Conservation (phyloP, 345 rosid genomes). For the Eucalyptus albens region DNA sequence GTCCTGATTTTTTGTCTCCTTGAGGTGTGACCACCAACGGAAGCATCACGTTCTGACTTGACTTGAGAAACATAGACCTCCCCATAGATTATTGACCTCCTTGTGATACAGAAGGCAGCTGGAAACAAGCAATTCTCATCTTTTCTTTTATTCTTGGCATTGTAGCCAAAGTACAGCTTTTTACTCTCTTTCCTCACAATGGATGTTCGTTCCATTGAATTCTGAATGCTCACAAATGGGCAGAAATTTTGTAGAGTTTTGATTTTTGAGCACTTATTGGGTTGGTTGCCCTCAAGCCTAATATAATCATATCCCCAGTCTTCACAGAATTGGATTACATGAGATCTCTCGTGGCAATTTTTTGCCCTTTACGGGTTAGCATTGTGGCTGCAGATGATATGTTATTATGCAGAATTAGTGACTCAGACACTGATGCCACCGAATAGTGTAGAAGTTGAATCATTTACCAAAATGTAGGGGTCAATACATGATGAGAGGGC, state of each 20-base stretch:
- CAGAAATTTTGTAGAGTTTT: not conserved
- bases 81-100: not conserved
- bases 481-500: not conserved
- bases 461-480: not conserved
- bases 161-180: not conserved
- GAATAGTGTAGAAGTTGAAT: not conserved
- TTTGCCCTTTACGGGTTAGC: not conserved
- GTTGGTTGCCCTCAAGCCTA: not conserved
- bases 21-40: not conserved
- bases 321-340: not conserved
- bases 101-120: not conserved
- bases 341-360: not conserved
- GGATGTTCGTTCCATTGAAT: not conserved
- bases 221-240: not conserved
- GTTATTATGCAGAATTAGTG: not conserved
- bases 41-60: not conserved
- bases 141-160: not conserved
- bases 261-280: not conserved
- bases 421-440: not conserved
- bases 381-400: not conserved
- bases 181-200: not conserved
- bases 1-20: not conserved
- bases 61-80: not conserved
- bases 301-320: not conserved
- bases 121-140: not conserved